Percentiles rank a stretch among this genome's conserved stretches.
Conservation (phyloP, 768 basidiomycete species). For the Aureoboletus auriporus region DNA sequence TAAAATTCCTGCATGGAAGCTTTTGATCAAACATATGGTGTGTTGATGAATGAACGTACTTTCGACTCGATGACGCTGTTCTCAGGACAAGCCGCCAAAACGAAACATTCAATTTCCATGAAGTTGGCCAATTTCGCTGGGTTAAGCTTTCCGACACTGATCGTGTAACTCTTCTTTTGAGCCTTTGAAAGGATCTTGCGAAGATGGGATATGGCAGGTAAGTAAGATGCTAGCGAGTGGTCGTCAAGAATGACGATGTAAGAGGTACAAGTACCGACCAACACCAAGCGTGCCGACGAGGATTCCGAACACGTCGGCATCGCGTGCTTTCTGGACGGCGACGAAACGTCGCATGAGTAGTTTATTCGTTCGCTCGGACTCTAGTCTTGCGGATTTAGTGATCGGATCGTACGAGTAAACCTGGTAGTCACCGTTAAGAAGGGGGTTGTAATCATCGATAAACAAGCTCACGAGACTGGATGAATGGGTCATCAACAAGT, state of each 20-base stretch:
- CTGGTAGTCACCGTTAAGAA: slow-evolving; percentile 34
- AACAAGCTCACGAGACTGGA: slow-evolving; percentile 46
- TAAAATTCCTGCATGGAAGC: slow-evolving; percentile 68
- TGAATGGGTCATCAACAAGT: slow-evolving; percentile 81
- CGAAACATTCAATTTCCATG: slow-evolving; percentile 92
- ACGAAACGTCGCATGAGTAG: slow-evolving; percentile 90
- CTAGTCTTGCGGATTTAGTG: slow-evolving; percentile 42
- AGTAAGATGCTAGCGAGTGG: slow-evolving; percentile 61
- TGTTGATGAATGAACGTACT: slow-evolving; percentile 28
- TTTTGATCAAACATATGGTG: neutral
- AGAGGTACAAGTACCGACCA: slow-evolving; percentile 39
- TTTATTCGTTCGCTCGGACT: slow-evolving; percentile 70
- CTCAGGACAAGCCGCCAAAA: slow-evolving; percentile 92
- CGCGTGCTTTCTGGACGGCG: slow-evolving; percentile 79
- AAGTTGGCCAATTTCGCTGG: slow-evolving; percentile 96
- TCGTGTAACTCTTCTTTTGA: slow-evolving; percentile 89
- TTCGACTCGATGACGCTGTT: slow-evolving; percentile 79
- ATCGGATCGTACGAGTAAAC: slow-evolving; percentile 75
- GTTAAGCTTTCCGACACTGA: slow-evolving; percentile 92
- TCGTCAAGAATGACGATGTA: neutral
- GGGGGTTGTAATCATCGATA: neutral
- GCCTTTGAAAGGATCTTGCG: slow-evolving; percentile 60
- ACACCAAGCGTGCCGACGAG: slow-evolving; percentile 93
- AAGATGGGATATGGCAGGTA: slow-evolving; percentile 81
- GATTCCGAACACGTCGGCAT: slow-evolving; percentile 93